Evolutionary conservation across 2,329 filamentous ascomycete genomes (phyloP).

Genomic region (Trichoderma koningii): DNA sequence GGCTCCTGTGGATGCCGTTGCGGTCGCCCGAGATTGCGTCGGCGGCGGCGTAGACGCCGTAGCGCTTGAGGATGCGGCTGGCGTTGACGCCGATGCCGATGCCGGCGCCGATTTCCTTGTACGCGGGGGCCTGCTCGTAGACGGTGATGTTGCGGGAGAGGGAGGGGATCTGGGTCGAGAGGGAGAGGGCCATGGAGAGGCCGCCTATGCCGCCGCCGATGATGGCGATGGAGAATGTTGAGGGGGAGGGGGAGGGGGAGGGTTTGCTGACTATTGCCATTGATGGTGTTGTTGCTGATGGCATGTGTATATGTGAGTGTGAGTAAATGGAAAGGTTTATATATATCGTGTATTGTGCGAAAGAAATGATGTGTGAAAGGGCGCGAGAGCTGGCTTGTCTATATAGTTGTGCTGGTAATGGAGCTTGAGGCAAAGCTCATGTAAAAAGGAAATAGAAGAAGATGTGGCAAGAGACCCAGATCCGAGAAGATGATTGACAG

Average conservation of each 20-base stretch:
- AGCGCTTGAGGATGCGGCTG: constrained; percentile 20
- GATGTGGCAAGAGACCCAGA: background rate
- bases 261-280: constrained; percentile 15
- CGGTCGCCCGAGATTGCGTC: constrained; percentile 24
- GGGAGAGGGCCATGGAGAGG: constrained; percentile 15
- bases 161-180: background rate
- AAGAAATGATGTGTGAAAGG: constrained; percentile 1
- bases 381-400: constrained; percentile 15
- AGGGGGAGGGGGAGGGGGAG: background rate
- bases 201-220: constrained; percentile 18
- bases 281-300: background rate
- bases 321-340: background rate
- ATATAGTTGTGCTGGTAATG: constrained; percentile 6
- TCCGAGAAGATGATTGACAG: background rate
- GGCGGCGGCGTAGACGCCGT: constrained; percentile 17
- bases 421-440: no score
- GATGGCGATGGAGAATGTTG: constrained; percentile 19
- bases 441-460: no score
- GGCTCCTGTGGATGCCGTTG: constrained; percentile 20
- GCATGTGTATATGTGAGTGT: background rate
- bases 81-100: constrained; percentile 24
- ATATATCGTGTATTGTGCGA: background rate
- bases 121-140: constrained; percentile 18
- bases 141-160: constrained; percentile 12
- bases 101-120: constrained; percentile 18